Evolutionary conservation across 2,329 filamentous ascomycete species (phyloP).

Genomic region (Hymenoscyphus scutula): DNA sequence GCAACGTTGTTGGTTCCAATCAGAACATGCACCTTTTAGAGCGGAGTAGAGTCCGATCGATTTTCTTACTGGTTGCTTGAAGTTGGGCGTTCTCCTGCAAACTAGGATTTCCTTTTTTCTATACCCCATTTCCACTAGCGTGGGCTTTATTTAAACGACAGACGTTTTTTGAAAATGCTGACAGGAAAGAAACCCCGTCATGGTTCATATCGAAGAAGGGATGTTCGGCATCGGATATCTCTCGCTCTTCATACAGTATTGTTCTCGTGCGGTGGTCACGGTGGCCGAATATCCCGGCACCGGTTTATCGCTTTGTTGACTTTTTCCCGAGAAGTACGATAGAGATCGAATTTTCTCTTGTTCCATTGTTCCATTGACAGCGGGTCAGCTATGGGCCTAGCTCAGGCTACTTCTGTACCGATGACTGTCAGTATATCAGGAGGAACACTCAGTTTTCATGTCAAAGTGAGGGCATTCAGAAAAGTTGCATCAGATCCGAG

Average conservation of each 20-base stretch:
- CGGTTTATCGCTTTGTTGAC: neutral
- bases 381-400: neutral
- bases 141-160: neutral
- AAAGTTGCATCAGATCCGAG: neutral
- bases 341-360: neutral
- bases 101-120: neutral
- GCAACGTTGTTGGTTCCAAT: neutral
- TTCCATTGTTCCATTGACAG: neutral
- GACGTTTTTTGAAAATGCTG: neutral
- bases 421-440: neutral
- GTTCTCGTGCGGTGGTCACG: neutral
- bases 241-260: neutral
- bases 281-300: neutral
- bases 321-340: neutral
- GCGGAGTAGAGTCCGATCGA: neutral
- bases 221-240: neutral
- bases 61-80: too few relatives aligned
- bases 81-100: neutral
- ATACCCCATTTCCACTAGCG: neutral
- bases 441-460: neutral
- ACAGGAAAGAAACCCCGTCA: neutral
- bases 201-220: neutral
- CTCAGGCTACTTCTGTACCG: neutral
- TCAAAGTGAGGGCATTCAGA: constrained; percentile 2
- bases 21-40: neutral